A percentile compares a stretch with the other conserved stretches of the same genome.
These are phyloP conservation scores for Aspergillus carbonarius DNA, from an alignment of 2,329 filamentous ascomycete genomes.

Conservation along the genomic window DNA sequence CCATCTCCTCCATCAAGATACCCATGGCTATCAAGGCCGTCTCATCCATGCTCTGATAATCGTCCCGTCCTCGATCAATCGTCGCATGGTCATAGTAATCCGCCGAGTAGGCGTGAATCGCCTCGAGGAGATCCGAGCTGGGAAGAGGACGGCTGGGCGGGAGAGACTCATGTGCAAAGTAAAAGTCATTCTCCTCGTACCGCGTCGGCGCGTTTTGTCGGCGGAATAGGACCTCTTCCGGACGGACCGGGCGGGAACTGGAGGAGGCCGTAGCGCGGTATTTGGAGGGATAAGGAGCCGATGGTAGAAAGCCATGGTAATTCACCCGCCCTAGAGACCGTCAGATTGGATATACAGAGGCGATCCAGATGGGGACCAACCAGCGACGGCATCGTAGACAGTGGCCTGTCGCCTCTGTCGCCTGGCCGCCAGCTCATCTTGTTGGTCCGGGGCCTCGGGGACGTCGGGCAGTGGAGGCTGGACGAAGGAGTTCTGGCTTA, in stretches of 20 bases:
- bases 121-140: slow-evolving; percentile 56
- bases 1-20: slow-evolving; percentile 60
- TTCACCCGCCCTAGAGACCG: slow-evolving; percentile 47
- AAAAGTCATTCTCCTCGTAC: slow-evolving; percentile 56
- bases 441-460: neutral
- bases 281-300: slow-evolving; percentile 24
- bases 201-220: slow-evolving; percentile 50
- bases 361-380: slow-evolving; percentile 30
- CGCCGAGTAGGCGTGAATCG: slow-evolving; percentile 57
- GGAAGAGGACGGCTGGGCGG: slow-evolving; percentile 46
- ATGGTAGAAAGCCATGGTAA: slow-evolving; percentile 34
- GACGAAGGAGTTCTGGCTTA: slow-evolving; percentile 21
- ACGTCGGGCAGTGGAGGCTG: slow-evolving; percentile 13
- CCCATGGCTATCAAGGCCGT: slow-evolving; percentile 62
- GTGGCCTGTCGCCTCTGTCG: slow-evolving; percentile 42
- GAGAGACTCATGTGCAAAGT: slow-evolving; percentile 53
- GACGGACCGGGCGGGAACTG: slow-evolving; percentile 44
- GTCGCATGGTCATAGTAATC: slow-evolving; percentile 52
- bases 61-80: slow-evolving; percentile 33
- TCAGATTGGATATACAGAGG: slow-evolving; percentile 11
- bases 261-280: slow-evolving; percentile 38
- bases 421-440: slow-evolving; percentile 11
- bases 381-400: slow-evolving; percentile 60
- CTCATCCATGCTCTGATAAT: slow-evolving; percentile 59
- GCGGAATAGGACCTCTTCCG: slow-evolving; percentile 61